Base-by-base conservation (phyloP, 345 rosid genomes). In the Clarkia xantiana region DNA sequence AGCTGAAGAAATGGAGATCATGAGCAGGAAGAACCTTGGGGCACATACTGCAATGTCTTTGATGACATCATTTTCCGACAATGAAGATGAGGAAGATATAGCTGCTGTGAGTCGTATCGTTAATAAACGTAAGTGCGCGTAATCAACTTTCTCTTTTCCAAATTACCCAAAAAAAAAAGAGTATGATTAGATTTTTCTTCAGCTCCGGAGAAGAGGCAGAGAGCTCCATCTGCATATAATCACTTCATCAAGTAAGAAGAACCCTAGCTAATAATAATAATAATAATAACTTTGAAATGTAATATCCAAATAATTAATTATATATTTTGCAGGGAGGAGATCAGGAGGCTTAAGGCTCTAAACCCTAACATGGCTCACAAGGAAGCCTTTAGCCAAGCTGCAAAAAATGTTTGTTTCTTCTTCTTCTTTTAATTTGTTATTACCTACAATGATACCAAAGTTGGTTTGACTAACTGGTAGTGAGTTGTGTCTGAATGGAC, bases 181-280 rank as follows among this genome's bases (percentile, higher is more conserved):
- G n/a, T n/a, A n/a, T n/a, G n/a, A n/a, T 14, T 9, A 6, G 3
- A 14, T 2, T 40, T 39, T 53, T 65, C 13, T 48, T 41, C 68
- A 93, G 99, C 99, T 2, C 97, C 97, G 14, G 95, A 87, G 88
- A 93, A 77, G 68, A 77, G 99, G 55, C 99, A 82, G 64, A 74
- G 99, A 73, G 94, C 95, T 63, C 97, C 97, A 60, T 84, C 97
- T 13, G 94, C 96, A 47, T 93, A 93, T 56, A 87, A 93, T 54
- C 66, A 80, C 55, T 93, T 93, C 81, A 93, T 93, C 77, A 93
- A 87, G 99, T 87, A 78, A 73, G n/a, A n/a, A n/a, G 62, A 36
- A 23, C 34, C 9, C 42, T n/a, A n/a, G n/a, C n/a, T n/a, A n/a
- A n/a, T n/a, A n/a, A n/a, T n/a, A n/a, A n/a, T n/a, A n/a, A n/a